These are phyloP conservation scores for Cubamyces sp. DNA, from an alignment of 768 basidiomycete genomes.

Conservation along the genomic window DNA sequence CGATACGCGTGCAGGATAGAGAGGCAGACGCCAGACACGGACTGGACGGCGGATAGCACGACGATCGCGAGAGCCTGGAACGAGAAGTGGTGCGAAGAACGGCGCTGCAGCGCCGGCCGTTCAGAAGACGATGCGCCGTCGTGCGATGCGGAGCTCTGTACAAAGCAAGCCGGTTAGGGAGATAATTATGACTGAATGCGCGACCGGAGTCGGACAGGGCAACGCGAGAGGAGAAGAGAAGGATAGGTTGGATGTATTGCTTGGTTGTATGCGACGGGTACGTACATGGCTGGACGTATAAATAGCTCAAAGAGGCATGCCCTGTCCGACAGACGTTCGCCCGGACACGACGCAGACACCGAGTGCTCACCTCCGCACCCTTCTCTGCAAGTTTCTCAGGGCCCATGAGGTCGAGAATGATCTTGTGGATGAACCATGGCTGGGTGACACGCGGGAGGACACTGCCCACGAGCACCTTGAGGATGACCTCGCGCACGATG, in stretches of 20 bases:
- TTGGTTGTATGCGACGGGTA: neutral
- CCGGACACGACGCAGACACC: slow-evolving; percentile 3
- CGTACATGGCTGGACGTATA: slow-evolving; percentile 14
- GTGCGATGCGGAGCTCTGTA: slow-evolving; percentile 6
- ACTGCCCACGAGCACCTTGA: slow-evolving; percentile 74
- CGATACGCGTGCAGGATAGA: slow-evolving; percentile 70
- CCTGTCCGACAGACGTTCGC: neutral
- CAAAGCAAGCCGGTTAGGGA: too few relatives aligned
- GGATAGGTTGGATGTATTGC: neutral
- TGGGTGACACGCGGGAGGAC: slow-evolving; percentile 73
- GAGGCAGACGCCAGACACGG: slow-evolving; percentile 69
- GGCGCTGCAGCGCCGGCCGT: slow-evolving; percentile 22
- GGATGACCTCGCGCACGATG: slow-evolving; percentile 82
- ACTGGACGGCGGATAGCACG: slow-evolving; percentile 74
- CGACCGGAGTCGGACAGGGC: too few relatives aligned
- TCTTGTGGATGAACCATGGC: slow-evolving; percentile 87
- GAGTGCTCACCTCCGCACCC: slow-evolving; percentile 27
- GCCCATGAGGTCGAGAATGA: slow-evolving; percentile 68
- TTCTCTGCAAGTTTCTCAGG: slow-evolving; percentile 38
- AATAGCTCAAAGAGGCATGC: slow-evolving; percentile 9
- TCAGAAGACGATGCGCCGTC: neutral
- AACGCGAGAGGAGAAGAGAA: neutral
- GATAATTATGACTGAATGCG: too few relatives aligned
- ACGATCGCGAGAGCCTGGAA: slow-evolving; percentile 63
- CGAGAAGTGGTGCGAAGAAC: slow-evolving; percentile 32